These are phyloP conservation scores for Thielaviopsis euricoi DNA, from an alignment of 2,329 filamentous ascomycete genomes.

Conservation along the genomic window DNA sequence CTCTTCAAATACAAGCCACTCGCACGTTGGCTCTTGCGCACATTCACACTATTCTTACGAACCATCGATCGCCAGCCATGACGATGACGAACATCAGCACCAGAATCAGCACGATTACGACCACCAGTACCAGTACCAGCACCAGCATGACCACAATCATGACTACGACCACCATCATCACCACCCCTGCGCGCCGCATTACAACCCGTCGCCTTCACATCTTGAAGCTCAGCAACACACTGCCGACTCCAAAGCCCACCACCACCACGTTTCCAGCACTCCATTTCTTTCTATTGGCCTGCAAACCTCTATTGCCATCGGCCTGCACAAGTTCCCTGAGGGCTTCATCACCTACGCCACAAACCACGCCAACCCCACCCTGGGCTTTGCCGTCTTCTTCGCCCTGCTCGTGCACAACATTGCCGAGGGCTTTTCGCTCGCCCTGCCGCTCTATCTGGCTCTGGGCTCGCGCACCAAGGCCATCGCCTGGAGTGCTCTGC, in stretches of 20 bases:
- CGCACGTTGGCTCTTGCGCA: neutral
- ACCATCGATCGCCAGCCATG: no score
- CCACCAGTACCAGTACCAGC: neutral
- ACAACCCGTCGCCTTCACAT: slow-evolving; percentile 14
- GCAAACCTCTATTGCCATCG: slow-evolving; percentile 88
- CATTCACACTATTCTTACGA: neutral
- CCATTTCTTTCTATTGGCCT: slow-evolving; percentile 90
- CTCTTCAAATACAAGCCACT: neutral
- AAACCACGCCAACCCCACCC: slow-evolving; percentile 79
- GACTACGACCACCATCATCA: slow-evolving; percentile 7
- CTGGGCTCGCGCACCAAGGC: slow-evolving; percentile 64
- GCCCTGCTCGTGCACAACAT: slow-evolving; percentile 97
- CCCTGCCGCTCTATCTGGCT: slow-evolving; percentile 81
- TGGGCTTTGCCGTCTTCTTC: slow-evolving; percentile 86
- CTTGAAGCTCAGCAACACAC: slow-evolving; percentile 29
- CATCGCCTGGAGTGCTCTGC: slow-evolving; percentile 65
- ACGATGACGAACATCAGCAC: no score
- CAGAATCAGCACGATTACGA: neutral
- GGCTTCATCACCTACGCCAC: slow-evolving; percentile 86
- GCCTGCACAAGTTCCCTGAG: slow-evolving; percentile 86
- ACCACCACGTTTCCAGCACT: slow-evolving; percentile 90
- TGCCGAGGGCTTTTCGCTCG: slow-evolving; percentile 89
- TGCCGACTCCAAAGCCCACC: slow-evolving; percentile 39
- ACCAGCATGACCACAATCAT: neutral
- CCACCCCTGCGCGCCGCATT: slow-evolving; percentile 6